A percentile compares a stretch with the other conserved stretches of the same genome.
These are phyloP conservation scores for Aspergillus glaucus DNA, from an alignment of 2,329 filamentous ascomycete genomes.

Conservation along the genomic window DNA sequence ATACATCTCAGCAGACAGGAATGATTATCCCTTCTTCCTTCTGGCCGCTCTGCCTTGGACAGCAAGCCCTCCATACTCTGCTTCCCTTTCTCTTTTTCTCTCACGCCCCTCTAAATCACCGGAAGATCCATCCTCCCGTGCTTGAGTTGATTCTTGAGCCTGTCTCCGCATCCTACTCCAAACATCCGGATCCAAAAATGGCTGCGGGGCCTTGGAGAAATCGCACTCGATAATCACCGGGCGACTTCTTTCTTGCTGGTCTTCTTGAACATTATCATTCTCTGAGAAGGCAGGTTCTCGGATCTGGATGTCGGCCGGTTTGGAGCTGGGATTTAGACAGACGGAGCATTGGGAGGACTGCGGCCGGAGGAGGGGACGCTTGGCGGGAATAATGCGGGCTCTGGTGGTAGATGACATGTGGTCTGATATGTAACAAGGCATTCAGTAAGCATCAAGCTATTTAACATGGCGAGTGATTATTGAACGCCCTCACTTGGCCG, in stretches of 20 bases:
- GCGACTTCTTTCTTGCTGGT: background rate
- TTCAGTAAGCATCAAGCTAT: background rate
- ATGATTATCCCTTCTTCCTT: background rate
- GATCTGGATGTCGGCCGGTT: background rate
- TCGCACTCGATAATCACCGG: background rate
- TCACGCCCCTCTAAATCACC: background rate
- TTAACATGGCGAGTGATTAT: background rate
- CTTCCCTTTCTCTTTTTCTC: background rate
- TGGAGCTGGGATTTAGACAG: background rate
- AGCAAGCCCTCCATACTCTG: background rate
- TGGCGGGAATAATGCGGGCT: background rate
- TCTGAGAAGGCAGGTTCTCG: background rate
- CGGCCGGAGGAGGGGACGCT: background rate
- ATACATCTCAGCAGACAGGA: background rate
- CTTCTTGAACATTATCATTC: background rate
- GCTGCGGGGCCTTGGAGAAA: background rate
- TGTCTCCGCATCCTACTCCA: background rate
- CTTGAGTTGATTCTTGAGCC: background rate
- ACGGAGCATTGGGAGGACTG: background rate
- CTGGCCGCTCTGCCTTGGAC: background rate
- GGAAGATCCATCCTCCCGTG: background rate
- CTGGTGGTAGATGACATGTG: background rate
- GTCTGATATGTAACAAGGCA: background rate
- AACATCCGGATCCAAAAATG: background rate
- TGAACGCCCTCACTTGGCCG: background rate